These are phyloP conservation scores for Lolium rigidum DNA, from an alignment of 176 grass and related monocot genomes.

Conservation along the genomic window DNA sequence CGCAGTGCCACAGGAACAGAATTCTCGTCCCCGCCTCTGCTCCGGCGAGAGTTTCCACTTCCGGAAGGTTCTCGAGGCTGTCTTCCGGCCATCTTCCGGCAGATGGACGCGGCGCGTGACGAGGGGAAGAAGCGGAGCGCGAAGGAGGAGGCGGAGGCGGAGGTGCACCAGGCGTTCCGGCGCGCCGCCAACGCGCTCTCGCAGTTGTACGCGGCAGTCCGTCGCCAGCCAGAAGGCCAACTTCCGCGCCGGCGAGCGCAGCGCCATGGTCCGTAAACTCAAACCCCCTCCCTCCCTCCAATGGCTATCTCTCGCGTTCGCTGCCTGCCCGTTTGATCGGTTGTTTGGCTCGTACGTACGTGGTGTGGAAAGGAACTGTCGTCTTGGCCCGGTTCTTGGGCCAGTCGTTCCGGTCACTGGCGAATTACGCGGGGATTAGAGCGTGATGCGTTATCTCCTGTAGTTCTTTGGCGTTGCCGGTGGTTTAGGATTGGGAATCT, in stretches of 20 bases:
- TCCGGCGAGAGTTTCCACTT: constrained; percentile 8
- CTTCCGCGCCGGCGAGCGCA: constrained; percentile 54
- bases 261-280: constrained; percentile 40
- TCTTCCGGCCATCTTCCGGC: background rate
- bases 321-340: background rate
- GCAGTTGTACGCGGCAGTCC: constrained; percentile 62
- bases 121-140: constrained; percentile 56
- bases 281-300: background rate
- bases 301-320: background rate
- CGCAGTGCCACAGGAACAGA: background rate
- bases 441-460: background rate
- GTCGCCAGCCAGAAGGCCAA: constrained; percentile 53
- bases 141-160: constrained; percentile 53
- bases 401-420: background rate
- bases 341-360: background rate
- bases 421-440: background rate
- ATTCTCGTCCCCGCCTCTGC: too few relatives aligned
- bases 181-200: constrained; percentile 71
- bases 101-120: constrained; percentile 33
- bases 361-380: background rate
- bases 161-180: constrained; percentile 62
- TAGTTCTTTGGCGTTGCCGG: background rate
- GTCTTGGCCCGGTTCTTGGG: constrained; percentile 24
- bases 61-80: background rate
- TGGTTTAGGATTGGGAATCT: background rate